Base-by-base conservation (phyloP, 768 basidiomycete genomes). In the Leccinum sublutescens region DNA sequence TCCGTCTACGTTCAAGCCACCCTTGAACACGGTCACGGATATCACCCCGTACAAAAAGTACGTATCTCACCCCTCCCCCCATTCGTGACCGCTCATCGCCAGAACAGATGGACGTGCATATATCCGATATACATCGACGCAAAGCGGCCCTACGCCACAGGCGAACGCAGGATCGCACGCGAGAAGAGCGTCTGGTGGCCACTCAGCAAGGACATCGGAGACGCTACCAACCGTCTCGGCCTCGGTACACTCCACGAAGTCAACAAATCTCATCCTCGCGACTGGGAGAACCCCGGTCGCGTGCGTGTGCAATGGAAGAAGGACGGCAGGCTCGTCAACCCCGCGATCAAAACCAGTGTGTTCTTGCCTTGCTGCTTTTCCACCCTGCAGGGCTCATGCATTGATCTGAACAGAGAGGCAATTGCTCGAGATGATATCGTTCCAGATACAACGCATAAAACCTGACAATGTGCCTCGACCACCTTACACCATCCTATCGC, bases 101-200 rank as follows among this genome's bases (percentile, higher is more conserved):
- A 15, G 23, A 40, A 14, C 68, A 97, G 95, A 67, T 97, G 95
- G 95, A 88, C 93, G 49, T 92, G 91, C 66, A 85, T 98, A 69
- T 99, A 98, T 73, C 96, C 96, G 5, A 90, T 98, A 68, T 98
- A 98, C 75, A 84, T 98, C 57, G 96, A 98, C 74, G 95, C 95
- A 36, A 97, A 98, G 72, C 88, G 88, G 2, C 86, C 95, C 1
- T 91, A 92, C 72, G 85, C 86, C 4, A 87, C 82, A 5, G 93
- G 94, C 19, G 85, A 89, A 64, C 86, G 96, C 43, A 82, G 96
- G 52, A 85, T 98, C 57, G 78, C 87, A 29, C 82, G 94, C 27
- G 80, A 81, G 56, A 88, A 90, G 74, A 82, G 88, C 58, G 73
- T 98, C 29, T 95, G 95, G 93, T 98, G 93, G 93, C 96, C 96